Conservation (phyloP, 768 basidiomycete species). For the Russula ochroleuca region DNA sequence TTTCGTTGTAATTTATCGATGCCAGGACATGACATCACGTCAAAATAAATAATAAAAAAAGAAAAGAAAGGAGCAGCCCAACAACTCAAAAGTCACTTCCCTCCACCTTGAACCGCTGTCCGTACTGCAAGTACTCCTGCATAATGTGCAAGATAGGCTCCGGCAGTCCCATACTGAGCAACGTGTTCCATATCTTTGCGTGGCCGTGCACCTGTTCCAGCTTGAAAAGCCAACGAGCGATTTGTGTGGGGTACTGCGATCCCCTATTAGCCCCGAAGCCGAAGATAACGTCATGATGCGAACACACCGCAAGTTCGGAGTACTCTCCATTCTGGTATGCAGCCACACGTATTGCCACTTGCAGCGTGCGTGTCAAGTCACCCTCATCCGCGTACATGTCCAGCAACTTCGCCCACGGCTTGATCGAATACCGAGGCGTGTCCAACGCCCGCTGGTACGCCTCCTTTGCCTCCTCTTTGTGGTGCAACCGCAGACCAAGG, state of each 20-base stretch:
- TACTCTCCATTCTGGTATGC: slow-evolving; percentile 92
- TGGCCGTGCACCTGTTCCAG: slow-evolving; percentile 90
- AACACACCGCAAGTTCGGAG: slow-evolving; percentile 77
- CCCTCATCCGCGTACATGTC: slow-evolving; percentile 97
- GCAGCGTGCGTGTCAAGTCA: slow-evolving; percentile 84
- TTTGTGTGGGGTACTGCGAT: slow-evolving; percentile 78
- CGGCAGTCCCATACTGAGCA: slow-evolving; percentile 92
- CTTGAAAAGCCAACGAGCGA: slow-evolving; percentile 89
- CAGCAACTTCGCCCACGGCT: slow-evolving; percentile 90
- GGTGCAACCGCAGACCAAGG: slow-evolving; percentile 85
- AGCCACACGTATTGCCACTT: slow-evolving; percentile 88
- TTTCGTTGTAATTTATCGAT: slow-evolving; percentile 15
- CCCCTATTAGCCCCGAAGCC: slow-evolving; percentile 20
- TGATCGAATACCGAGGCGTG: slow-evolving; percentile 75
- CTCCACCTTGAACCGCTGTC: slow-evolving; percentile 82
- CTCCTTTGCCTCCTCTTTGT: slow-evolving; percentile 98
- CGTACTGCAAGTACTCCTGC: slow-evolving; percentile 87
- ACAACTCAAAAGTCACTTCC: slow-evolving; percentile 63
- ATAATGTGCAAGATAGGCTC: slow-evolving; percentile 88
- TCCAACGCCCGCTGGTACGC: slow-evolving; percentile 95
- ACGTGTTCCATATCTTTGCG: slow-evolving; percentile 87
- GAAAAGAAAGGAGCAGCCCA: background rate
- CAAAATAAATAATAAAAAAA: background rate
- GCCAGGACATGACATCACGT: background rate
- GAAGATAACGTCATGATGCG: slow-evolving; percentile 11